A percentile compares a stretch with the other conserved stretches of the same genome.
These are phyloP conservation scores for Aspergillus intermedius DNA, from an alignment of 2,329 filamentous ascomycete genomes.

Conservation along the genomic window DNA sequence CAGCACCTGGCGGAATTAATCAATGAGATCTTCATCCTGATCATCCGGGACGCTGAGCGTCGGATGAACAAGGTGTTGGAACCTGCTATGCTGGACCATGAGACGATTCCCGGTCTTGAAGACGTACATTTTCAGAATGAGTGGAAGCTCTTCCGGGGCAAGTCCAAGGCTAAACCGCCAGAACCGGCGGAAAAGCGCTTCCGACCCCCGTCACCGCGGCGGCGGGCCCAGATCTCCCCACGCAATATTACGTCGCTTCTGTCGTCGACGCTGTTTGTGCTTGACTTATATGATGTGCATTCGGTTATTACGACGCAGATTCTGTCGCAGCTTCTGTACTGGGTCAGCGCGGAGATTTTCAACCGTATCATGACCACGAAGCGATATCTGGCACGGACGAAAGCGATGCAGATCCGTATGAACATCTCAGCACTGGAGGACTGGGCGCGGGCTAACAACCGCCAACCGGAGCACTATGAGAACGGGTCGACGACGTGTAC, in stretches of 20 bases:
- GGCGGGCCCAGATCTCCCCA: slow-evolving; percentile 83
- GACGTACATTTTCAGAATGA: slow-evolving; percentile 97
- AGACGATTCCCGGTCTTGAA: slow-evolving; percentile 95
- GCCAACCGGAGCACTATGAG: slow-evolving; percentile 92
- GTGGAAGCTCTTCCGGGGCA: slow-evolving; percentile 94
- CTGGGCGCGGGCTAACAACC: slow-evolving; percentile 89
- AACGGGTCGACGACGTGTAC: slow-evolving; percentile 78
- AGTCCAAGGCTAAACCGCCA: slow-evolving; percentile 74
- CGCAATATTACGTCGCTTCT: slow-evolving; percentile 92
- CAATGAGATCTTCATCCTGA: slow-evolving; percentile 97
- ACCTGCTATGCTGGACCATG: slow-evolving; percentile 89
- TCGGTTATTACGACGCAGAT: slow-evolving; percentile 93
- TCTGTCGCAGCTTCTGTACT: slow-evolving; percentile 86
- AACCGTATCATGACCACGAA: slow-evolving; percentile 96
- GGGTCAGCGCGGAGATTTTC: slow-evolving; percentile 92
- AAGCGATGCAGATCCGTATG: slow-evolving; percentile 99
- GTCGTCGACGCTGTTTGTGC: slow-evolving; percentile 90
- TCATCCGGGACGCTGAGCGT: slow-evolving; percentile 90
- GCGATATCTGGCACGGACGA: slow-evolving; percentile 89
- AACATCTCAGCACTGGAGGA: slow-evolving; percentile 93
- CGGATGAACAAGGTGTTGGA: slow-evolving; percentile 95
- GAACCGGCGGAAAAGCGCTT: slow-evolving; percentile 87
- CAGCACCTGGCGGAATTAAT: slow-evolving; percentile 88
- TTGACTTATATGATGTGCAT: slow-evolving; percentile 98
- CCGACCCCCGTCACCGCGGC: slow-evolving; percentile 86